Conservation (phyloP, 2,329 filamentous ascomycete species). For the Diaporthe australafricana region DNA sequence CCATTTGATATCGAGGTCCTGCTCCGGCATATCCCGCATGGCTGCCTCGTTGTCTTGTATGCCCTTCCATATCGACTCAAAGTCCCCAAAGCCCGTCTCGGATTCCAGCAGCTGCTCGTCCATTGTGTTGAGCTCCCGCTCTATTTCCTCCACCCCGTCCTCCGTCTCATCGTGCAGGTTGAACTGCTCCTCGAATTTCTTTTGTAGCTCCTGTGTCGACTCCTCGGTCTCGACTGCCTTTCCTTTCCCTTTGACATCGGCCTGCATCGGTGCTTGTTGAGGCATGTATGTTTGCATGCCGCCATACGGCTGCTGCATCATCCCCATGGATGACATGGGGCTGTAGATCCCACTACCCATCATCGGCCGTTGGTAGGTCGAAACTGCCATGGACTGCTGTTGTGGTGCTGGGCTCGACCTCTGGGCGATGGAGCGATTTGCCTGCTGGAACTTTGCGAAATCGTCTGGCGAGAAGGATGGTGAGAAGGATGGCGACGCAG, state of each 20-base stretch:
- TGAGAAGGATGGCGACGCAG: conserved; percentile 66
- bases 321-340: conserved; percentile 54
- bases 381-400: conserved; percentile 56
- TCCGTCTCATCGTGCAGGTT: conserved; percentile 62
- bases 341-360: conserved; percentile 60
- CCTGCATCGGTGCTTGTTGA: conserved; percentile 51
- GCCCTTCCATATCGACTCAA: conserved; percentile 89
- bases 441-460: conserved; percentile 87
- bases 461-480: conserved; percentile 85
- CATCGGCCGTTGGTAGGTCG: conserved; percentile 68
- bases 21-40: conserved; percentile 78
- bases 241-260: conserved; percentile 79
- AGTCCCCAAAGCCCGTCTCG: conserved; percentile 84
- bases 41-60: conserved; percentile 81
- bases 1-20: conserved; percentile 62
- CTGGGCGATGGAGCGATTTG: conserved; percentile 65
- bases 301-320: conserved; percentile 65
- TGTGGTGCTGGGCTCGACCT: conserved; percentile 71
- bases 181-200: conserved; percentile 50
- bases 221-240: conserved; percentile 96
- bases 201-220: conserved; percentile 67
- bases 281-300: conserved; percentile 63
- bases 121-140: conserved; percentile 88
- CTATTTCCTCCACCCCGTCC: conserved; percentile 78
- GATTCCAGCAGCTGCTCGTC: conserved; percentile 74